Percentiles rank a stretch among this genome's conserved stretches.
Conservation (phyloP, 164 flowering plant genomes). For the Annona squamosa region DNA sequence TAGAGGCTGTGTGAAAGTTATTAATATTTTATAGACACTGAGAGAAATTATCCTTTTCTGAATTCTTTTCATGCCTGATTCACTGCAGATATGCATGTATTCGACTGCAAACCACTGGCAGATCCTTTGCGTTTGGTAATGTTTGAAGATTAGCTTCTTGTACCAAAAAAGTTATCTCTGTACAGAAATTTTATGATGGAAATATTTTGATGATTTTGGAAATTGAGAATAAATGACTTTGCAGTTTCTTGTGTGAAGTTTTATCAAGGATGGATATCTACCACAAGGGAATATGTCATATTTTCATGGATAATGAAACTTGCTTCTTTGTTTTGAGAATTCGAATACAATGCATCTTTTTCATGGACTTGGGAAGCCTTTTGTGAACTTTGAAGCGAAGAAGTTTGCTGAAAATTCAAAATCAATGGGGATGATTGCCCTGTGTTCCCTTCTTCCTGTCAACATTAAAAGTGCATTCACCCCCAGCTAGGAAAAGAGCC, state of each 20-base stretch:
- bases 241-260: not conserved
- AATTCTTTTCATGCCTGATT: conserved; percentile 8
- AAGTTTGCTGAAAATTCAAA: too few relatives aligned
- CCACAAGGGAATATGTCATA: too few relatives aligned
- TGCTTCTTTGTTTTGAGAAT: too few relatives aligned
- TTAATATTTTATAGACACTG: not conserved
- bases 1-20: not conserved
- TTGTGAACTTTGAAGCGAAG: too few relatives aligned
- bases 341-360: too few relatives aligned
- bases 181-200: not conserved
- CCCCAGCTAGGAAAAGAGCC: too few relatives aligned
- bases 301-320: too few relatives aligned
- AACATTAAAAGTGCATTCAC: too few relatives aligned
- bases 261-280: too few relatives aligned
- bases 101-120: conserved; percentile 64
- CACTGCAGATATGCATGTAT: conserved; percentile 79
- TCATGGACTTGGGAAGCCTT: too few relatives aligned
- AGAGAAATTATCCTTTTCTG: not conserved
- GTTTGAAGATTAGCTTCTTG: not conserved
- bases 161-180: not conserved
- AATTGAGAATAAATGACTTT: not conserved
- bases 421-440: too few relatives aligned
- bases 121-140: conserved; percentile 82
- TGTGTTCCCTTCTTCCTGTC: too few relatives aligned
- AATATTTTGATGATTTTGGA: not conserved